phyloP scores from a whole-genome alignment of 1,284 basidiomycete species.

The Tremellales sp. region DNA sequence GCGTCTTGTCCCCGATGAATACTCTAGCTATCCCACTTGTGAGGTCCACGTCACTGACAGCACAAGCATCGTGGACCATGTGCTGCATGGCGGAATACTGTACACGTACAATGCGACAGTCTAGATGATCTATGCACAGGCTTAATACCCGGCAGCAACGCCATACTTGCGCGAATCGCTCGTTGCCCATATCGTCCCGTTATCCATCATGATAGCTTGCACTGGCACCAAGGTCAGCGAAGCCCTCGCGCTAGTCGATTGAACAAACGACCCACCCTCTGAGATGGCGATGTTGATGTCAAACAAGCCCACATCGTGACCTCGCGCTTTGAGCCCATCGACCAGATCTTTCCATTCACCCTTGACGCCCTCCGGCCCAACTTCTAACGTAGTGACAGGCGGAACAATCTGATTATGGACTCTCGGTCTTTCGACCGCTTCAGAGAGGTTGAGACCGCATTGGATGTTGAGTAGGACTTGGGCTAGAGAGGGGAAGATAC shows the following conservation, averaged over 20 bases:
- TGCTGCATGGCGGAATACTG: no score
- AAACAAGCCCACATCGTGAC: conserved; percentile 64
- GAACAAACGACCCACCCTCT: conserved; percentile 26
- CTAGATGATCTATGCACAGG: not conserved
- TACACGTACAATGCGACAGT: no score
- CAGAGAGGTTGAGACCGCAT: conserved; percentile 72
- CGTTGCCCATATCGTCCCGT: conserved; percentile 49
- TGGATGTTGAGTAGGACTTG: conserved; percentile 78
- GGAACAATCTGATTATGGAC: conserved; percentile 91
- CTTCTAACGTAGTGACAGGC: conserved; percentile 59
- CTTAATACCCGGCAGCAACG: conserved; percentile 42
- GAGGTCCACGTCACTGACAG: no score
- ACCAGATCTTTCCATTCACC: conserved; percentile 57
- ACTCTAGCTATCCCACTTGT: no score
- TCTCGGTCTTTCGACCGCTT: conserved; percentile 79
- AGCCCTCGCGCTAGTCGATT: not conserved
- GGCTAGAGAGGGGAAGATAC: conserved; percentile 75
- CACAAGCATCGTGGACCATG: no score
- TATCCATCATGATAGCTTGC: conserved; percentile 62
- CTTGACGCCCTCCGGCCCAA: conserved; percentile 51
- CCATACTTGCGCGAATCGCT: conserved; percentile 47
- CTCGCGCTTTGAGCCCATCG: conserved; percentile 57
- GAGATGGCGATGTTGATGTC: conserved; percentile 46
- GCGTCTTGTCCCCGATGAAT: no score
- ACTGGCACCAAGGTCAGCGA: conserved; percentile 49